Percentiles rank a stretch among this genome's conserved stretches.
Conservation (phyloP, 1,284 basidiomycete species). For the Malassezia yamatoensis region DNA sequence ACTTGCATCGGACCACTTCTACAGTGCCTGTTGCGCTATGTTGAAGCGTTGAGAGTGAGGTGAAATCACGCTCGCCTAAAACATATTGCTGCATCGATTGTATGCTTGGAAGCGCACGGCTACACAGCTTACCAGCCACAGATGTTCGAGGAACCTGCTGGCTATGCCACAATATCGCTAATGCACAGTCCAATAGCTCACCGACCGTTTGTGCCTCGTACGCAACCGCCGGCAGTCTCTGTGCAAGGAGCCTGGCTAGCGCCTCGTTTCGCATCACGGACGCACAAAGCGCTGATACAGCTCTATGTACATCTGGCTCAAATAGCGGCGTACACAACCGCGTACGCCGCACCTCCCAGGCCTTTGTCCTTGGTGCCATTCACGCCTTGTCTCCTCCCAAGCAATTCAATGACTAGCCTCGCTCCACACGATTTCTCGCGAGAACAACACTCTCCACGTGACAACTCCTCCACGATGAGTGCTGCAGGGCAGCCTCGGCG, state of each 20-base stretch:
- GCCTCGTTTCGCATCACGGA: constrained; percentile 4
- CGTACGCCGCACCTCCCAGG: constrained; percentile 14
- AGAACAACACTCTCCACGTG: constrained; percentile 9
- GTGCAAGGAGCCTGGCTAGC: constrained; percentile 1
- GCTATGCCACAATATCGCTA: constrained; percentile 28
- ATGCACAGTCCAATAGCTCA: constrained; percentile 23
- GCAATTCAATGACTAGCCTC: no score
- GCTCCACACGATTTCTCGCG: neutral
- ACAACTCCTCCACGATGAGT: constrained; percentile 15
- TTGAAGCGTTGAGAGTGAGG: constrained; percentile 31
- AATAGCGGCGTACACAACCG: constrained; percentile 6
- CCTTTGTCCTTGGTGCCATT: neutral
- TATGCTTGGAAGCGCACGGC: neutral
- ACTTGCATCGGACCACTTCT: constrained; percentile 39
- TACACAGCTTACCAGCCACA: neutral
- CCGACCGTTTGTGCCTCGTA: constrained; percentile 4
- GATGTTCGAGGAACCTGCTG: constrained; percentile 14
- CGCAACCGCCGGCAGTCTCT: neutral
- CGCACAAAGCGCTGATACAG: neutral
- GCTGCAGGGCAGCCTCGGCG: constrained; percentile 13
- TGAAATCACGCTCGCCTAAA: constrained; percentile 28
- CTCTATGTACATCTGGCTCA: constrained; percentile 1
- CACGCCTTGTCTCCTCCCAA: neutral
- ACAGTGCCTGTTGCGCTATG: constrained; percentile 34
- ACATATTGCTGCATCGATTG: neutral